These are phyloP conservation scores for Phanerochaete sordida DNA, from an alignment of 768 basidiomycete species.

Conservation along the genomic window DNA sequence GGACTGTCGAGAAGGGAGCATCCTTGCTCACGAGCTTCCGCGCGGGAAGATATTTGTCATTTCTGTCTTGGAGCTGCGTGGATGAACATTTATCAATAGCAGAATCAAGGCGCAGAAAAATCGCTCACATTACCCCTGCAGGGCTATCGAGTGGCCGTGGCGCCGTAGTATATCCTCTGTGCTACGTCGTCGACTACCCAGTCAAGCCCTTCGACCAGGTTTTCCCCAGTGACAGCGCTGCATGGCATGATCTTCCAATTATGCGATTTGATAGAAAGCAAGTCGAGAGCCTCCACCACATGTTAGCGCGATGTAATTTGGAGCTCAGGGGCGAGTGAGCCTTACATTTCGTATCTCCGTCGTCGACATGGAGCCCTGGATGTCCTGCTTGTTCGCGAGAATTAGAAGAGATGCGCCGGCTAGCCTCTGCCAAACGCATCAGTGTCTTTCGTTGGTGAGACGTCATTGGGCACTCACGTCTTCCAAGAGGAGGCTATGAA, in stretches of 20 bases:
- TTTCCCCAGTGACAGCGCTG: conserved; percentile 87
- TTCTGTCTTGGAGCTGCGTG: too few species aligned
- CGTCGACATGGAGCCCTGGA: conserved; percentile 80
- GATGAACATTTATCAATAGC: too few species aligned
- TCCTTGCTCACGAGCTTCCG: too few species aligned
- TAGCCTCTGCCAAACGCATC: conserved; percentile 57
- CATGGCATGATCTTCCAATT: conserved; percentile 89
- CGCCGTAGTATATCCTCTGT: conserved; percentile 80
- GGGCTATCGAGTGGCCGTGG: conserved; percentile 16
- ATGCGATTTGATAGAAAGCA: conserved; percentile 80
- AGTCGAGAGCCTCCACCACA: conserved; percentile 80
- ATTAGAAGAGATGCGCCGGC: conserved; percentile 95
- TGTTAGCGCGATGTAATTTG: too few species aligned
- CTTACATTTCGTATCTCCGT: conserved; percentile 81
- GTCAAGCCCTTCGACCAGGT: conserved; percentile 80
- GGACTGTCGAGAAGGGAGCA: too few species aligned
- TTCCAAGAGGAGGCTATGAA: conserved; percentile 83
- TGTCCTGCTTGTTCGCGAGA: conserved; percentile 98
- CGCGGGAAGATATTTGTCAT: too few species aligned
- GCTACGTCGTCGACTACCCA: conserved; percentile 93
- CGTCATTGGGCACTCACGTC: conserved; percentile 63
- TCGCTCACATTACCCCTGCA: background rate
- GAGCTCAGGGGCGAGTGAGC: conserved; percentile 19
- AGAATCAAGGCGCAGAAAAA: too few species aligned
- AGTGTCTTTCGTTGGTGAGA: background rate